Evolutionary conservation across 805 yeast genomes (phyloP).

Genomic region (Debaryomyces prosopidis): DNA sequence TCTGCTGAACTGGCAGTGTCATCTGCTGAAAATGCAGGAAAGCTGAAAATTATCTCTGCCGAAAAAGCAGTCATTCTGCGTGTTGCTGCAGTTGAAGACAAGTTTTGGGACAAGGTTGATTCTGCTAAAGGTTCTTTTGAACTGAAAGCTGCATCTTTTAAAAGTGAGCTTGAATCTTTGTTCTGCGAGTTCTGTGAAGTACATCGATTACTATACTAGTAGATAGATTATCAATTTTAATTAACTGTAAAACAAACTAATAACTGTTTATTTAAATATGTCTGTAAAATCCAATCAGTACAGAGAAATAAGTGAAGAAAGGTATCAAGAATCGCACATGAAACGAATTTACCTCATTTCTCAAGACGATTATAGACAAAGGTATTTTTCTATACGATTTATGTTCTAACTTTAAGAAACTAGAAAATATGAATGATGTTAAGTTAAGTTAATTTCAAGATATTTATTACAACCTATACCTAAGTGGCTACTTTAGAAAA

Average conservation of each 20-base stretch:
- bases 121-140: not conserved
- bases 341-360: too few relatives aligned
- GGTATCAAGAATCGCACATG: too few relatives aligned
- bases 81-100: not conserved
- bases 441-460: slow-evolving; percentile 47
- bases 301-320: too few relatives aligned
- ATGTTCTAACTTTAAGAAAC: too few relatives aligned
- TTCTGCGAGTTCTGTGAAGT: too few relatives aligned
- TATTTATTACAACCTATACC: slow-evolving; percentile 42
- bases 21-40: not conserved
- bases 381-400: too few relatives aligned
- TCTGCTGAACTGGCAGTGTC: not conserved
- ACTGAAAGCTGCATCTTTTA: not conserved
- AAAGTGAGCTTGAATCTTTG: not conserved
- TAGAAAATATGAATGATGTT: slow-evolving; percentile 32
- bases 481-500: slow-evolving; percentile 49
- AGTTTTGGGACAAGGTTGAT: not conserved
- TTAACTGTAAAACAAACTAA: too few relatives aligned
- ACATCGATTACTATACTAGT: too few relatives aligned
- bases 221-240: too few relatives aligned
- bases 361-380: too few relatives aligned
- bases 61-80: not conserved
- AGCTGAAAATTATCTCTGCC: not conserved
- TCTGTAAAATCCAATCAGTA: too few relatives aligned
- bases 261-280: too few relatives aligned